Evolutionary conservation across 768 basidiomycete genomes (phyloP).

Genomic region (Serendipita sp.): DNA sequence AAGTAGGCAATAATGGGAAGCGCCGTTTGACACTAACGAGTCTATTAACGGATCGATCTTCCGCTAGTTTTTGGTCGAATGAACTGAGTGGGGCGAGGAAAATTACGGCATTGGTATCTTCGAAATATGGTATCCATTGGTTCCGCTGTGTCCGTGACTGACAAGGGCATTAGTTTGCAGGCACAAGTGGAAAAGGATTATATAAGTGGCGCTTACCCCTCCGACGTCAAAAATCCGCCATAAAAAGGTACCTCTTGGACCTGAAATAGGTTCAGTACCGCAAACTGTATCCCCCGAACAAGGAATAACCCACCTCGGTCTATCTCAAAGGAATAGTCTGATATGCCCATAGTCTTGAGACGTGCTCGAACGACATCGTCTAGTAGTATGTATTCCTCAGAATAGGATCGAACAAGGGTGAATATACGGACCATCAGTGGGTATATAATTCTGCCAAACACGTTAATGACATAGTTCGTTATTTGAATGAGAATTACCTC

Average conservation of each 20-base stretch:
- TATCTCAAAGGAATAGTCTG: conserved; percentile 10
- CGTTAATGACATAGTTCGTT: background rate
- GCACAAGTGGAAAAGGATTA: background rate
- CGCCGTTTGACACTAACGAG: conserved; percentile 22
- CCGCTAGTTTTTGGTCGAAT: conserved; percentile 60
- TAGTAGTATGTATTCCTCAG: conserved; percentile 9
- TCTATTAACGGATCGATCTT: conserved; percentile 53
- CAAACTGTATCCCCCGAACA: background rate
- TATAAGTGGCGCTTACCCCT: conserved; percentile 24
- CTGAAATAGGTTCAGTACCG: background rate
- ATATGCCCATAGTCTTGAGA: conserved; percentile 26
- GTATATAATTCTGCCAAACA: background rate
- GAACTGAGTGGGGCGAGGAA: conserved; percentile 63
- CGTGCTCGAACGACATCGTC: conserved; percentile 38
- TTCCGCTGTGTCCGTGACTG: conserved; percentile 27
- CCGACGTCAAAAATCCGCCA: conserved; percentile 42
- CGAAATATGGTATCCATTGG: conserved; percentile 81
- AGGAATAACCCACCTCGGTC: conserved; percentile 4
- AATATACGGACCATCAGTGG: background rate
- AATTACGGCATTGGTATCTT: conserved; percentile 53
- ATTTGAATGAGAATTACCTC: conserved; percentile 2
- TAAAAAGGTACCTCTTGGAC: conserved; percentile 15
- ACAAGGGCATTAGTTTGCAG: background rate
- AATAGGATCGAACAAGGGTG: background rate
- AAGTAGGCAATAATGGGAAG: background rate